A percentile compares a stretch with the other conserved stretches of the same genome.
Conservation (phyloP, 163 green algal species). For the Trebouxia gelatinosa region DNA sequence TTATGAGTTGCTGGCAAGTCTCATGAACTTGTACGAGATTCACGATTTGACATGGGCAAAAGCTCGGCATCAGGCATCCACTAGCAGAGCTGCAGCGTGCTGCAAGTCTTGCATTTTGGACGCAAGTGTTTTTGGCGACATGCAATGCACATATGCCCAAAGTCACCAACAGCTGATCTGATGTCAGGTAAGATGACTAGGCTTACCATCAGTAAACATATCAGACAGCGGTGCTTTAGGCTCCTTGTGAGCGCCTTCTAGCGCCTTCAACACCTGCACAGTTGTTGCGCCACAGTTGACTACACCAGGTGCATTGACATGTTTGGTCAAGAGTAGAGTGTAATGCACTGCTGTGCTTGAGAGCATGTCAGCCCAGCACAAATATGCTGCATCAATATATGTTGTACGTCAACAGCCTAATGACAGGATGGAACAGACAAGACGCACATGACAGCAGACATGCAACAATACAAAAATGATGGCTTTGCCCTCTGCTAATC, state of each 20-base stretch:
- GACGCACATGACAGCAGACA: too few relatives aligned
- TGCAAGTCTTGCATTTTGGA: too few relatives aligned
- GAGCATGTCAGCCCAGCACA: too few relatives aligned
- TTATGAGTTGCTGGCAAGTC: neutral
- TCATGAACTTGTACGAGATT: neutral
- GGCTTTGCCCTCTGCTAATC: too few relatives aligned
- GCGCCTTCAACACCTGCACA: constrained; percentile 68
- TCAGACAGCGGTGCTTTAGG: constrained; percentile 70
- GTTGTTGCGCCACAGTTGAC: too few relatives aligned
- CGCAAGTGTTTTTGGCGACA: neutral
- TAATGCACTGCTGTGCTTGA: neutral
- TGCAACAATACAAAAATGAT: too few relatives aligned
- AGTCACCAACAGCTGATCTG: constrained; percentile 56
- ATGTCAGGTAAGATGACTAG: constrained; percentile 62
- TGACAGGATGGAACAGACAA: too few relatives aligned
- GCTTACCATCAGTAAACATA: constrained; percentile 88
- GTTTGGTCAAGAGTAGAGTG: too few relatives aligned
- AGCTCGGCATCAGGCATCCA: neutral
- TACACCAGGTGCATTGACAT: too few relatives aligned
- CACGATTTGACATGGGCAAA: neutral
- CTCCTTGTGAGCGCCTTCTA: constrained; percentile 70
- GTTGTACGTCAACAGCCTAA: too few relatives aligned
- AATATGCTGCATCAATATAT: too few relatives aligned
- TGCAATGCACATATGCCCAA: neutral
- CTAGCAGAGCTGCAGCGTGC: neutral